A percentile compares a stretch with the other conserved stretches of the same genome.
These are phyloP conservation scores for Oryza australiensis DNA, from an alignment of 176 grass and related monocot genomes.

Conservation along the genomic window DNA sequence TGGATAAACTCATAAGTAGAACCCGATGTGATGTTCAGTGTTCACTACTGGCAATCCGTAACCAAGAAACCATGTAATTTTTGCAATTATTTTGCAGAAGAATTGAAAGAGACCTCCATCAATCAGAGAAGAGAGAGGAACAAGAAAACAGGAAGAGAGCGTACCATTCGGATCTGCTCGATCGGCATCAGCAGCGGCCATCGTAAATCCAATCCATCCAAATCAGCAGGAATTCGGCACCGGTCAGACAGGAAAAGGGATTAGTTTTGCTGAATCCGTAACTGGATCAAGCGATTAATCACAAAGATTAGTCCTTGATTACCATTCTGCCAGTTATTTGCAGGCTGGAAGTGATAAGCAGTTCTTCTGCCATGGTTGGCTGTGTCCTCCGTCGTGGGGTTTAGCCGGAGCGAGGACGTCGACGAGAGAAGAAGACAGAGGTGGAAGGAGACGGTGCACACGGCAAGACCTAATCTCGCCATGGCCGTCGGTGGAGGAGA, in stretches of 20 bases:
- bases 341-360: conserved; percentile 87
- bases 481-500: conserved; percentile 5
- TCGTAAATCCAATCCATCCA: background rate
- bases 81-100: background rate
- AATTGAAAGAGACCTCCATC: background rate
- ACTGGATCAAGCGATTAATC: background rate
- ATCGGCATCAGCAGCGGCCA: background rate
- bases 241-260: background rate
- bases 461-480: conserved; percentile 20
- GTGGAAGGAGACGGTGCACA: conserved; percentile 4
- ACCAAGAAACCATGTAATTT: background rate
- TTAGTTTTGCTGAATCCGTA: background rate
- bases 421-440: conserved; percentile 1
- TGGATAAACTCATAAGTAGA: no score
- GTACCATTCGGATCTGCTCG: conserved; percentile 80
- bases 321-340: conserved; percentile 91
- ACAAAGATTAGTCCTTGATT: background rate
- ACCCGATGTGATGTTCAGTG: no score
- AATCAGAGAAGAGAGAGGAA: background rate
- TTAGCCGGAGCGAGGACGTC: background rate
- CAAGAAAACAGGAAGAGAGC: background rate
- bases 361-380: conserved; percentile 41
- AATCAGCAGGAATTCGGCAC: background rate
- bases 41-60: no score
- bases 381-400: no score